These are phyloP conservation scores for Leishmania guyanensis DNA, from an alignment of 208 protist genomes.

Conservation along the genomic window DNA sequence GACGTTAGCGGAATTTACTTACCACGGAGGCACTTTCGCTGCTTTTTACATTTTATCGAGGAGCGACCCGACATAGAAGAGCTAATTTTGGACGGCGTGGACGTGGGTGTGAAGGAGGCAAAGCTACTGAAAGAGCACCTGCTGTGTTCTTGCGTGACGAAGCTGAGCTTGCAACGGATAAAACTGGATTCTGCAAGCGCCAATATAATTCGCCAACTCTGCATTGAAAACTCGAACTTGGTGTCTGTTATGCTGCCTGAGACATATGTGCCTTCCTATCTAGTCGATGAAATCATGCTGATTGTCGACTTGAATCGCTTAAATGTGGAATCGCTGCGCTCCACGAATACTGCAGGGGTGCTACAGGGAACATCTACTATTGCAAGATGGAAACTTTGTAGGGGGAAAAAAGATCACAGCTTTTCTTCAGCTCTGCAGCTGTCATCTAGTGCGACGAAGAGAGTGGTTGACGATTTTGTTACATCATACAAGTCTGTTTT, in stretches of 20 bases:
- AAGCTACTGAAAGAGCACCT: conserved; percentile 36
- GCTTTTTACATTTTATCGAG: conserved; percentile 39
- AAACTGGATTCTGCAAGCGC: conserved; percentile 31
- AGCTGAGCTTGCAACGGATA: conserved; percentile 47
- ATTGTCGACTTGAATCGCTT: conserved; percentile 54
- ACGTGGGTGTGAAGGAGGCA: conserved; percentile 33
- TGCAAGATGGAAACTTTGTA: conserved; percentile 20
- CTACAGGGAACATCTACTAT: conserved; percentile 11
- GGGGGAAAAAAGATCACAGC: not conserved
- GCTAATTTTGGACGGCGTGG: conserved; percentile 49
- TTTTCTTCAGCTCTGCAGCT: not conserved
- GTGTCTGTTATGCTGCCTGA: conserved; percentile 36
- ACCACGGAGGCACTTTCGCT: conserved; percentile 42
- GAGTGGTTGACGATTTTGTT: conserved; percentile 24
- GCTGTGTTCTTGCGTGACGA: conserved; percentile 37
- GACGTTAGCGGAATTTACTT: conserved; percentile 53
- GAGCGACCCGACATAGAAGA: conserved; percentile 53
- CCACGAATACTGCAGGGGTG: not conserved
- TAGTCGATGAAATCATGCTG: conserved; percentile 40
- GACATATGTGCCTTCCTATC: conserved; percentile 34
- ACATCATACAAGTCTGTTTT: conserved; percentile 14
- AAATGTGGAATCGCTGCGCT: conserved; percentile 13
- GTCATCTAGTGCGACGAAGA: not conserved
- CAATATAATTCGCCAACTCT: conserved; percentile 41
- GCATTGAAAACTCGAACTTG: conserved; percentile 36